Evolutionary conservation across 306 rosid genomes (phyloP).

Genomic region (Leucaena leucocephala): DNA sequence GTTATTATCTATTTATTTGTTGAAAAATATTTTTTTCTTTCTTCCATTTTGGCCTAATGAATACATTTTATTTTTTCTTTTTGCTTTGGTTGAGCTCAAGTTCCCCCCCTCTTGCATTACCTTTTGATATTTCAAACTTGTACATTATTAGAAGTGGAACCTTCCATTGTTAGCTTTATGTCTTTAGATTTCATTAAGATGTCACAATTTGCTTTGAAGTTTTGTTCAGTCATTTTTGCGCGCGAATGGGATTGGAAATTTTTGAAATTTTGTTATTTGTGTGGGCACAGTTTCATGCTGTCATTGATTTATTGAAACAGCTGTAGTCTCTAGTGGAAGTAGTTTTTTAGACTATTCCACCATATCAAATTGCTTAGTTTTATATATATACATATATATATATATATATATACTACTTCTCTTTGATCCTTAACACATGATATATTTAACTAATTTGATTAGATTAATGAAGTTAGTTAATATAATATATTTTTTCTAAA

Average conservation of each 20-base stretch:
- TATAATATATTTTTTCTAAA: no score
- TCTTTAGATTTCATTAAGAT: neutral
- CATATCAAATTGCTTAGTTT: neutral
- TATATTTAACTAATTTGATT: no score
- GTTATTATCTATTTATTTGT: neutral
- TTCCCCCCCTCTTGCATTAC: no score
- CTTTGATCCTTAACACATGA: no score
- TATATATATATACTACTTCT: no score
- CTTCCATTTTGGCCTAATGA: neutral
- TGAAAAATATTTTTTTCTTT: no score
- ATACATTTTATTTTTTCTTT: neutral
- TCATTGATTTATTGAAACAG: neutral
- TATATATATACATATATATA: no score
- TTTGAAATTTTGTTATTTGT: neutral
- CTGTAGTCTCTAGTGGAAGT: neutral
- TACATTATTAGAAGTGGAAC: no score
- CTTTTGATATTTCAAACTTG: no score
- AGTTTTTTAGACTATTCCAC: neutral
- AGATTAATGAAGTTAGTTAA: no score
- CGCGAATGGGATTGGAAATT: neutral
- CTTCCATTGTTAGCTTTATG: no score
- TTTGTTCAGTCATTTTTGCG: neutral
- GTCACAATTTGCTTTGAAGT: neutral
- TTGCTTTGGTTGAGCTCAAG: neutral
- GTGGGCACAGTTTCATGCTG: neutral